Percentiles rank a stretch among this genome's conserved stretches.
phyloP scores from a whole-genome alignment of 768 basidiomycete species.

The Psilocybe sp. region DNA sequence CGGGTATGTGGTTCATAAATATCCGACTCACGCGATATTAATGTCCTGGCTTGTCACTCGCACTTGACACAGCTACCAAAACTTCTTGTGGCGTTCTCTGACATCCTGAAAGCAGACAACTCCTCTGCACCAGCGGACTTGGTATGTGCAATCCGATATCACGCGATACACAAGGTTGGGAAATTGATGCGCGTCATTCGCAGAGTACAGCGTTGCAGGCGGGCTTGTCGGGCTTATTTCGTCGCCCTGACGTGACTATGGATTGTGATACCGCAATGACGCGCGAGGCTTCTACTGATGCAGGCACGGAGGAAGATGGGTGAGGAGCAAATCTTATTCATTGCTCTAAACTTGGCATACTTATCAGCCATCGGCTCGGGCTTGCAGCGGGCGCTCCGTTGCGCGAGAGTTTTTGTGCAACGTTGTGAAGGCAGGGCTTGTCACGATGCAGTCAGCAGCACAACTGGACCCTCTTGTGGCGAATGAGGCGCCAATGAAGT shows the following conservation, averaged over 20 bases:
- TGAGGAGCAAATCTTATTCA: conserved; percentile 12
- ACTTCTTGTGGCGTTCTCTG: conserved; percentile 32
- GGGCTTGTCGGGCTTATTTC: conserved; percentile 46
- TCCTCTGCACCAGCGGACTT: too few species aligned
- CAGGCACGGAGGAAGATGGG: conserved; percentile 27
- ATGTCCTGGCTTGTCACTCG: background rate
- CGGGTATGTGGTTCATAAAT: conserved; percentile 50
- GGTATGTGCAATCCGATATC: too few species aligned
- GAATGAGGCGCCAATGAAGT: conserved; percentile 44
- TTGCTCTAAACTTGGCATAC: background rate
- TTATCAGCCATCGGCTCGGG: background rate
- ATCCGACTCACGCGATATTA: background rate
- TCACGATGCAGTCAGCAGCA: conserved; percentile 50
- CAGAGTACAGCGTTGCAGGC: conserved; percentile 43
- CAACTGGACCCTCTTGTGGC: conserved; percentile 50
- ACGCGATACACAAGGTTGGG: background rate
- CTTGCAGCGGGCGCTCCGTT: conserved; percentile 29
- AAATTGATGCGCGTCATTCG: conserved; percentile 22
- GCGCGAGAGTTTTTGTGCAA: conserved; percentile 54
- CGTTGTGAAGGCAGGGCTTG: conserved; percentile 47
- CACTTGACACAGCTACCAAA: conserved; percentile 44
- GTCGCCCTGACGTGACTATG: conserved; percentile 51
- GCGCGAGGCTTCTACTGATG: conserved; percentile 23
- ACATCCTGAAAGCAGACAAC: too few species aligned
- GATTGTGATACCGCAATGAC: conserved; percentile 50